Percentiles rank a stretch among this genome's conserved stretches.
These are phyloP conservation scores for Paralagenidium karlingii DNA, from an alignment of 352 stramenopile species.

Conservation along the genomic window DNA sequence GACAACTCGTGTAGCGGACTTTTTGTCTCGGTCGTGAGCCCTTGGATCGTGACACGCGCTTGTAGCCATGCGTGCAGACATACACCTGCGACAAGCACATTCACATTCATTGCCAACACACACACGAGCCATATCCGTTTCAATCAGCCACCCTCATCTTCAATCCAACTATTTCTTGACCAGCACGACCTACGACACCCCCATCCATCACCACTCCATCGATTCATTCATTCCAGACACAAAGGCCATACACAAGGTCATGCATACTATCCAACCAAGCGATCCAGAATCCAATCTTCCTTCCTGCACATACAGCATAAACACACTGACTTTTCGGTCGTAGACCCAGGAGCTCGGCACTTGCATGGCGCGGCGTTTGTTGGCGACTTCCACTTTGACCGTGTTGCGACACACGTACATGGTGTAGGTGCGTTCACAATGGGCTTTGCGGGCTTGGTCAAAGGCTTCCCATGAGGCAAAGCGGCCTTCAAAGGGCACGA, in stretches of 20 bases:
- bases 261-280: too few relatives aligned
- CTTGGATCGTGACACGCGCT: slow-evolving; percentile 44
- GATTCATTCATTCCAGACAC: too few relatives aligned
- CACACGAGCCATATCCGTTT: neutral
- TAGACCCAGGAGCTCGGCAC: slow-evolving; percentile 49
- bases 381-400: slow-evolving; percentile 57
- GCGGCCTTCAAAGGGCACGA: slow-evolving; percentile 48
- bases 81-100: slow-evolving; percentile 25
- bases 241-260: too few relatives aligned
- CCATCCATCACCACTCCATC: too few relatives aligned
- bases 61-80: slow-evolving; percentile 64
- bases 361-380: slow-evolving; percentile 55
- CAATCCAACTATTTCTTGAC: too few relatives aligned
- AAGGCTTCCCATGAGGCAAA: slow-evolving; percentile 74
- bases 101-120: neutral
- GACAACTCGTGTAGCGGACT: slow-evolving; percentile 56
- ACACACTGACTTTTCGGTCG: slow-evolving; percentile 35
- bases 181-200: neutral
- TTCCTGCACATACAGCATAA: neutral
- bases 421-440: slow-evolving; percentile 66
- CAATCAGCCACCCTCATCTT: too few relatives aligned
- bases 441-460: slow-evolving; percentile 40
- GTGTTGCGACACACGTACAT: slow-evolving; percentile 75
- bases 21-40: slow-evolving; percentile 49
- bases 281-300: too few relatives aligned